Evolutionary conservation across 805 yeast genomes (phyloP), one percentile per base, ranked within the genome.

Genomic region (Kurtzmaniella cleridarum): DNA sequence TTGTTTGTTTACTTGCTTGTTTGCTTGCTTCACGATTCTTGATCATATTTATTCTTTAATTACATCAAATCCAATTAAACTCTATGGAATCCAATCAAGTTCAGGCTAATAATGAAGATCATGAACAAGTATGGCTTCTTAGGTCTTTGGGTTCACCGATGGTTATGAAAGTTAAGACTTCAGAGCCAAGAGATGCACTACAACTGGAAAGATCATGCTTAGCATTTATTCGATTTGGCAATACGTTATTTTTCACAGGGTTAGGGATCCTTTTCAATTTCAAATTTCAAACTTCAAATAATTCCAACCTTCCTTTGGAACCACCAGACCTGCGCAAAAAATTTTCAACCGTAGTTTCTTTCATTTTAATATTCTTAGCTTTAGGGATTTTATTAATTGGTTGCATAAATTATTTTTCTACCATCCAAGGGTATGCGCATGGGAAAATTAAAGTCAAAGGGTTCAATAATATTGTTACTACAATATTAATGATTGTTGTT

Each of bases 171-270:
- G 64, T 70, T 31, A 53, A 60, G 13, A 57, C 69, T 3, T 66
- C 74, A 2, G 80, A 76, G 48, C 79, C 81, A 1, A 55, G 81
- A 31, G 81, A 76, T 50, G 70, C 72, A 7, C 53, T 75, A 13
- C 78, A 75, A 62, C 66, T 71, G 39, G 81, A 76, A 47, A 53
- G 81, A 27, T 76, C 80, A 1, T 67, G 75, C 14, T 54, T 76
- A 12, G 60, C 75, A 23, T 75, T 76, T 60, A 51, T 74, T 32
- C 58, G 75, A 38, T 71, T 75, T 46, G 53, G 76, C 2, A 51
- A 67, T 4, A 62, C 76, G 9, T 52, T 75, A 14, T 63, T 69
- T 41, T 58, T 76, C 35, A 63, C 75, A 3, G 67, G 78, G 1
- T 59, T 71, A 27, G 76, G 77, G 1, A 62, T 76, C 13, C 46